These are phyloP conservation scores for Coniella vitis DNA, from an alignment of 2,329 filamentous ascomycete species.

Conservation along the genomic window DNA sequence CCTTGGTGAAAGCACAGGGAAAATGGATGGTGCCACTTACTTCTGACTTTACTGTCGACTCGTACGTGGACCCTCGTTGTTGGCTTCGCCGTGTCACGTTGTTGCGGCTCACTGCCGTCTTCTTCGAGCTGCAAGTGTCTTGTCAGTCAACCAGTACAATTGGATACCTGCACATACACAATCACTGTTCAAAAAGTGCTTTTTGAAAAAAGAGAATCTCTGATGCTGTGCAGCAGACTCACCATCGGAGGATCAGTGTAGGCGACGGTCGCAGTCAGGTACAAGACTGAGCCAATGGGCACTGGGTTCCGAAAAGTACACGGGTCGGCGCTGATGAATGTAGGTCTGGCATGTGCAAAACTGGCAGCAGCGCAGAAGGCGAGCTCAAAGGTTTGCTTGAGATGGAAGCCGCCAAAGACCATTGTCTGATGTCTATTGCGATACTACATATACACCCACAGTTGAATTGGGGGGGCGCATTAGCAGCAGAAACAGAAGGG, in stretches of 20 bases:
- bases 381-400: conserved; percentile 70
- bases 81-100: conserved; percentile 21
- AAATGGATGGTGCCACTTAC: neutral
- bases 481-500: neutral
- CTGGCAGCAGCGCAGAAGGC: conserved; percentile 69
- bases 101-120: conserved; percentile 39
- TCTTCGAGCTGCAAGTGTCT: conserved; percentile 27
- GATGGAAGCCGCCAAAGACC: conserved; percentile 70
- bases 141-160: neutral
- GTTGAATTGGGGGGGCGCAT: neutral
- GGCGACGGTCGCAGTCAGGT: conserved; percentile 64
- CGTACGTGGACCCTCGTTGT: conserved; percentile 57
- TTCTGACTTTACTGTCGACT: conserved; percentile 62
- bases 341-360: conserved; percentile 62
- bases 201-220: too few species aligned
- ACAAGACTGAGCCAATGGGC: conserved; percentile 67
- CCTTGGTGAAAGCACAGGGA: neutral
- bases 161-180: too few species aligned
- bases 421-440: conserved; percentile 58
- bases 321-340: conserved; percentile 66
- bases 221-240: neutral
- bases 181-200: too few species aligned
- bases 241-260: conserved; percentile 57
- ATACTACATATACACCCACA: neutral
- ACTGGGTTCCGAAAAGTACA: conserved; percentile 71